A percentile compares a stretch with the other conserved stretches of the same genome.
Conservation (phyloP, 2,329 filamentous ascomycete genomes). For the Epichloe baconii region DNA sequence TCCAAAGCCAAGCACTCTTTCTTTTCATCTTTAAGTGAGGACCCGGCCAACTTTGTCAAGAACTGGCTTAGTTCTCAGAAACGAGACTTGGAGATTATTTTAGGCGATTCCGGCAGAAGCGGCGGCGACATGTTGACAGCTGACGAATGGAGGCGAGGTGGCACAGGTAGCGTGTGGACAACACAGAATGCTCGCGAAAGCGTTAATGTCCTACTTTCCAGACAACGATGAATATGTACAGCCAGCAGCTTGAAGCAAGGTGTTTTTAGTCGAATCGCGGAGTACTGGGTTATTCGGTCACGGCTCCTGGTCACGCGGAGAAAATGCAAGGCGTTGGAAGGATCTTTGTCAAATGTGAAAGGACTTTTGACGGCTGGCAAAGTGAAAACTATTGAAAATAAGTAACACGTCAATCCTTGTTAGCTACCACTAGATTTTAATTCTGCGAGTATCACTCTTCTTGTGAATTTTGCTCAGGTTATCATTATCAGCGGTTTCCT, state of each 20-base stretch:
- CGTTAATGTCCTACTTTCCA: slow-evolving; percentile 46
- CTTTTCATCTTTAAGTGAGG: slow-evolving; percentile 62
- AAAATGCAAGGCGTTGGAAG: not conserved
- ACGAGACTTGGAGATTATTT: slow-evolving; percentile 74
- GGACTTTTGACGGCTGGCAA: not conserved
- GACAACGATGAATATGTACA: slow-evolving; percentile 26
- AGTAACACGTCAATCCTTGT: not conserved
- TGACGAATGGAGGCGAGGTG: slow-evolving; percentile 57
- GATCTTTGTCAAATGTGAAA: not conserved
- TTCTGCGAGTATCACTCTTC: not conserved
- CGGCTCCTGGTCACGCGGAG: not conserved
- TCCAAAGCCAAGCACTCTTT: slow-evolving; percentile 88
- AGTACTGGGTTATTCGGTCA: not conserved
- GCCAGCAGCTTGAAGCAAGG: not conserved
- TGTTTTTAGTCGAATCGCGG: not conserved
- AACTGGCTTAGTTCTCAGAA: slow-evolving; percentile 88
- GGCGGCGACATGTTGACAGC: slow-evolving; percentile 40
- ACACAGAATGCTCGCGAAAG: slow-evolving; percentile 49
- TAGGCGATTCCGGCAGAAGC: slow-evolving; percentile 65
- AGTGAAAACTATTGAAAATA: not conserved
- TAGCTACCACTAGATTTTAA: not conserved
- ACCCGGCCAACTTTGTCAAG: slow-evolving; percentile 72
- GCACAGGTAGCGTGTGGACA: slow-evolving; percentile 40
- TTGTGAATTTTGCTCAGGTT: not conserved
- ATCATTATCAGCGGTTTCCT: not conserved